A percentile compares a stretch with the other conserved stretches of the same genome.
Evolutionary conservation across 352 stramenopile genomes (phyloP).

Genomic region (Phytophthora citrophthora): DNA sequence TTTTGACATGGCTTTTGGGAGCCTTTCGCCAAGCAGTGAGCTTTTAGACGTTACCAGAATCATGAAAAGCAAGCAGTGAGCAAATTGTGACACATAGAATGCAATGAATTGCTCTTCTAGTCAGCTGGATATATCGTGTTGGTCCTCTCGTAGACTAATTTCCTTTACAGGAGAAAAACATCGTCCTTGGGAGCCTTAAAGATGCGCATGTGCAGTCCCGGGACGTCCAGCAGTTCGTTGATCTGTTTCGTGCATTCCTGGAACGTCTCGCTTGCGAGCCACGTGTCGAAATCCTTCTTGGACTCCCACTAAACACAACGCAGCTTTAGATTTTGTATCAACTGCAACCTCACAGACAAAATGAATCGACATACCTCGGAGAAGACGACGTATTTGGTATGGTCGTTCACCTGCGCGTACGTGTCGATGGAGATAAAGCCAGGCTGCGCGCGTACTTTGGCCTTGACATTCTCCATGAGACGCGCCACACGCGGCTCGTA

Average conservation of each 20-base stretch:
- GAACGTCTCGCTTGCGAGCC: slow-evolving; percentile 80
- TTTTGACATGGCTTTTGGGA: slow-evolving; percentile 27
- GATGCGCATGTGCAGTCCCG: slow-evolving; percentile 80
- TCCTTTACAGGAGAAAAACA: slow-evolving; percentile 77
- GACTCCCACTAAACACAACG: slow-evolving; percentile 64
- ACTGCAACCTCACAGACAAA: not conserved
- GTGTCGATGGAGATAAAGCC: slow-evolving; percentile 82
- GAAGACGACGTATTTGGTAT: slow-evolving; percentile 91
- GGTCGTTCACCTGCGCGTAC: slow-evolving; percentile 74
- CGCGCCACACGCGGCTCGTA: slow-evolving; percentile 84
- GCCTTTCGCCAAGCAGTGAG: slow-evolving; percentile 20
- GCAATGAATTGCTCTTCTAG: slow-evolving; percentile 28
- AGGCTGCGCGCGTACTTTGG: slow-evolving; percentile 76
- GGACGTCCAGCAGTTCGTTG: slow-evolving; percentile 86
- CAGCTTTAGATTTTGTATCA: not conserved
- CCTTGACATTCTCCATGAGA: slow-evolving; percentile 90
- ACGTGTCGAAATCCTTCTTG: slow-evolving; percentile 82
- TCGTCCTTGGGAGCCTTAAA: slow-evolving; percentile 84
- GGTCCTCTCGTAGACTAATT: not conserved
- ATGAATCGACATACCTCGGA: slow-evolving; percentile 59
- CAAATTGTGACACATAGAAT: slow-evolving; percentile 18
- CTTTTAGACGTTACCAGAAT: slow-evolving; percentile 27
- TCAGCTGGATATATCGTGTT: slow-evolving; percentile 8
- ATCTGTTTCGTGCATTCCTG: slow-evolving; percentile 81
- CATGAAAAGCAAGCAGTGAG: slow-evolving; percentile 18